Conservation (phyloP, 495 filamentous ascomycete species). For the Penicillium canescens region DNA sequence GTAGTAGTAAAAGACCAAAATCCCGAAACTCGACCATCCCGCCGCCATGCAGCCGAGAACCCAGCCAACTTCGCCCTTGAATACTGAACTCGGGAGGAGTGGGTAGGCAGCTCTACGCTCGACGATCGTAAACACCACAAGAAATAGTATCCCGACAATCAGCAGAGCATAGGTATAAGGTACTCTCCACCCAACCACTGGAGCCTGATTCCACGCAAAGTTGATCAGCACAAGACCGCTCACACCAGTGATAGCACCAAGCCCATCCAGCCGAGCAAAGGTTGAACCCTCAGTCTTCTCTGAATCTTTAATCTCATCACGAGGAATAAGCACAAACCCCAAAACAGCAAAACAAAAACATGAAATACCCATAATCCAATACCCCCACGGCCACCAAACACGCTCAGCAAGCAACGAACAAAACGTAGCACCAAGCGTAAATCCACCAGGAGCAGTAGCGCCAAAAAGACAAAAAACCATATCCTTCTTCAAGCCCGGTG, state of each 20-base stretch:
- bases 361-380: slow-evolving; percentile 56
- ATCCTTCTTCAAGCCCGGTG: slow-evolving; percentile 52
- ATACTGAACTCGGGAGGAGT: slow-evolving; percentile 51
- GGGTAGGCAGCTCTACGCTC: slow-evolving; percentile 50
- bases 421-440: slow-evolving; percentile 53
- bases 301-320: background rate
- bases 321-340: slow-evolving; percentile 50
- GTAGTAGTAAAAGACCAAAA: slow-evolving; percentile 51
- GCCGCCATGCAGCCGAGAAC: slow-evolving; percentile 54
- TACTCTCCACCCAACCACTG: slow-evolving; percentile 56
- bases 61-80: slow-evolving; percentile 50
- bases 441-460: slow-evolving; percentile 60
- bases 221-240: slow-evolving; percentile 58
- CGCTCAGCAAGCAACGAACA: slow-evolving; percentile 30
- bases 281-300: slow-evolving; percentile 6
- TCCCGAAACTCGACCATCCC: slow-evolving; percentile 59
- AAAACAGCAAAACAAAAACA: slow-evolving; percentile 42
- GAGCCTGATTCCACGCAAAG: slow-evolving; percentile 62
- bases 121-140: slow-evolving; percentile 52
- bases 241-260: slow-evolving; percentile 55
- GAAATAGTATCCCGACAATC: slow-evolving; percentile 51
- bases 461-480: slow-evolving; percentile 62
- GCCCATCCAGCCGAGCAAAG: slow-evolving; percentile 9
- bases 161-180: slow-evolving; percentile 56
- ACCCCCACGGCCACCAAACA: slow-evolving; percentile 65